Percentiles rank a stretch among this genome's conserved stretches.
phyloP scores from a whole-genome alignment of 2,329 filamentous ascomycete species.

The Cadophora sp. region DNA sequence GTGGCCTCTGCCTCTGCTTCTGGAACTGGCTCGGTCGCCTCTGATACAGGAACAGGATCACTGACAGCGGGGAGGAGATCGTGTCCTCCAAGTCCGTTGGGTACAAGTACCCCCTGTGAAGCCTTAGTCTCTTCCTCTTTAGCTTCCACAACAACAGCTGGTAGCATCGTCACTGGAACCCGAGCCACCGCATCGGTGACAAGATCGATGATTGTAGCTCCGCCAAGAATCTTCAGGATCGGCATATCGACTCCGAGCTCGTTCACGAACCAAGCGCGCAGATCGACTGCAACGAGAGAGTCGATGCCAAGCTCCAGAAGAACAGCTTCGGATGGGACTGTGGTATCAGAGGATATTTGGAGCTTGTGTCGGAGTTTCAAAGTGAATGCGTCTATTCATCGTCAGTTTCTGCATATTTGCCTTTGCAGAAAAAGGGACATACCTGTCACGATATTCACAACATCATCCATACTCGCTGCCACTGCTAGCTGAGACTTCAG shows the following conservation, averaged over 20 bases:
- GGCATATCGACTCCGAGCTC: constrained; percentile 25
- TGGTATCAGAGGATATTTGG: constrained; percentile 14
- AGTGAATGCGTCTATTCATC: constrained; percentile 15
- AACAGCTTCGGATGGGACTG: constrained; percentile 25
- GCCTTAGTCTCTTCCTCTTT: neutral
- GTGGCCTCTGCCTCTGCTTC: neutral
- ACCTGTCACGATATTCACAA: constrained; percentile 17
- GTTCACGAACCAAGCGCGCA: constrained; percentile 31
- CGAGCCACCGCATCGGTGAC: constrained; percentile 10
- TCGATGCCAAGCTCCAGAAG: constrained; percentile 39
- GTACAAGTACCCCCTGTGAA: constrained; percentile 1
- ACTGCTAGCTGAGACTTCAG: constrained; percentile 16
- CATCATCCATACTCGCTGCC: constrained; percentile 17
- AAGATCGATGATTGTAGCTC: constrained; percentile 2
- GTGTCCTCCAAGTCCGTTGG: constrained; percentile 21
- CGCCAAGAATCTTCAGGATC: constrained; percentile 24
- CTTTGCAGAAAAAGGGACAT: neutral
- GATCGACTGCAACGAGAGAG: constrained; percentile 33
- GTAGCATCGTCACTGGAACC: constrained; percentile 3
- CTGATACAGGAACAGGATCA: neutral
- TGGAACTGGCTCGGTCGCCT: neutral
- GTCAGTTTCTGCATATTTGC: neutral
- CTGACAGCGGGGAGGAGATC: neutral
- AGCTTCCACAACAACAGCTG: constrained; percentile 1
- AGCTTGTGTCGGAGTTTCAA: constrained; percentile 22